phyloP scores from a whole-genome alignment of 371 early-diverging fungal species.

The Paraphysoderma sedebokerense region DNA sequence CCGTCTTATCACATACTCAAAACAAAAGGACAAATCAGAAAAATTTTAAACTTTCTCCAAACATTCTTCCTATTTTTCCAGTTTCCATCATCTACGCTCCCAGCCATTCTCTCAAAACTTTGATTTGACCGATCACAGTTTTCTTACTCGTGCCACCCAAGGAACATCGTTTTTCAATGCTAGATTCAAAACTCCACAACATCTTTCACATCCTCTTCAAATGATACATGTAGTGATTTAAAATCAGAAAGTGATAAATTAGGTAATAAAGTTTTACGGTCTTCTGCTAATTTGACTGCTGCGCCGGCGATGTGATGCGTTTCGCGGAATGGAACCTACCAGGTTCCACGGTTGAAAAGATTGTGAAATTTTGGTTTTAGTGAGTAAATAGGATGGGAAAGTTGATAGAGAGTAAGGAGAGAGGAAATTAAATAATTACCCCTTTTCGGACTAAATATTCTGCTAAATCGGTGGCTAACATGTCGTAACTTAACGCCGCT shows the following conservation, averaged over 20 bases:
- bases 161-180: constrained; percentile 3
- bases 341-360: too few relatives aligned
- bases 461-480: constrained; percentile 95
- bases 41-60: too few relatives aligned
- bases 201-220: constrained; percentile 2
- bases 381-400: too few relatives aligned
- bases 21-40: too few relatives aligned
- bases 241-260: constrained; percentile 56
- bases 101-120: not conserved
- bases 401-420: too few relatives aligned
- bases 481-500: constrained; percentile 61
- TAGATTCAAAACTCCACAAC: not conserved
- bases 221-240: constrained; percentile 43
- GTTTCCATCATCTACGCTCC: too few relatives aligned
- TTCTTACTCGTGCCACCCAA: constrained; percentile 5
- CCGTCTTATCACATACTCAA: too few relatives aligned
- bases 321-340: constrained; percentile 98
- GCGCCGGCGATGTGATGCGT: constrained; percentile 95
- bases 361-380: too few relatives aligned
- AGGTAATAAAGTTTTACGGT: constrained; percentile 44
- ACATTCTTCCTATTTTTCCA: too few relatives aligned
- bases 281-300: constrained; percentile 83
- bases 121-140: constrained; percentile 3
- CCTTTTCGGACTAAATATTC: constrained; percentile 73
- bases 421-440: too few relatives aligned